Evolutionary conservation across 164 flowering plant species (phyloP).

Genomic region (Houttuynia cordata): DNA sequence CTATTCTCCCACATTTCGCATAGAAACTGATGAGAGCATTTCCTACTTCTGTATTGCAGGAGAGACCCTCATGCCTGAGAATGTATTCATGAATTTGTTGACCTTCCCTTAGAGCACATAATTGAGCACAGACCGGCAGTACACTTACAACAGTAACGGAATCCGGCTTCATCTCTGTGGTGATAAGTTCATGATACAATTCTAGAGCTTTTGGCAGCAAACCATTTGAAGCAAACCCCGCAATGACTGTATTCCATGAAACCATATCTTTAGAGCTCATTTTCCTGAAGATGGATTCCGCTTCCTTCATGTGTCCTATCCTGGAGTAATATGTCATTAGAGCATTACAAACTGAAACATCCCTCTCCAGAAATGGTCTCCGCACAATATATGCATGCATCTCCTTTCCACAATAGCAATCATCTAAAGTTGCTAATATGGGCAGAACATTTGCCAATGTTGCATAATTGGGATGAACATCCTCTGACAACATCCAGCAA

Average conservation of each 20-base stretch:
- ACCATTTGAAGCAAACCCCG: conserved; percentile 50
- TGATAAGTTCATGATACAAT: conserved; percentile 34
- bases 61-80: conserved; percentile 24
- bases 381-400: conserved; percentile 45
- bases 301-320: conserved; percentile 34
- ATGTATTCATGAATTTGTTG: conserved; percentile 50
- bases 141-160: conserved; percentile 47
- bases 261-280: conserved; percentile 53
- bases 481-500: conserved; percentile 31
- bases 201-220: conserved; percentile 36
- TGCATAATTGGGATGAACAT: conserved; percentile 42
- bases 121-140: conserved; percentile 56
- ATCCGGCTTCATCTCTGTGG: conserved; percentile 21
- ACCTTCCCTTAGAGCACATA: conserved; percentile 28
- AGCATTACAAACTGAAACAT: conserved; percentile 51
- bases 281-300: conserved; percentile 36
- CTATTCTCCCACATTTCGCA: conserved; percentile 36
- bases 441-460: conserved; percentile 61
- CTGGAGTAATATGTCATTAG: conserved; percentile 61
- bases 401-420: conserved; percentile 31
- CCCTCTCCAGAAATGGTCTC: conserved; percentile 17
- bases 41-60: conserved; percentile 34
- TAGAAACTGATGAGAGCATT: conserved; percentile 68
- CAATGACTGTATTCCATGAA: conserved; percentile 76
- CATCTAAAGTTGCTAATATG: conserved; percentile 36